phyloP scores from a whole-genome alignment of 345 rosid genomes.

The Nasturtium officinale region DNA sequence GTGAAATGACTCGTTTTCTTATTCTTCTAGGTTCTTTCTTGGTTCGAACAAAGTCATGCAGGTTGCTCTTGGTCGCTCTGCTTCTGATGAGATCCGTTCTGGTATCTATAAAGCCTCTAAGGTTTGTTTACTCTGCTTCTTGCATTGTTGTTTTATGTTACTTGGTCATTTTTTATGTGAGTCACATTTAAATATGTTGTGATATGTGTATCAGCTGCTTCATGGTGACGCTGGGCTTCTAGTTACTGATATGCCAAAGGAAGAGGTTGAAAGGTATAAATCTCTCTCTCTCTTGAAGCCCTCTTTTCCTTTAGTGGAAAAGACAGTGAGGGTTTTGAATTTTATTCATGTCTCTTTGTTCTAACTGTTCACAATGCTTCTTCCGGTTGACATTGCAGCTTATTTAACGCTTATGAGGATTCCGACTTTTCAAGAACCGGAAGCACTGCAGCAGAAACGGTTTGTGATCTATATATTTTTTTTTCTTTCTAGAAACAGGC shows the following conservation, averaged over 20 bases:
- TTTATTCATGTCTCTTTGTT: not conserved
- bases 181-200: not conserved
- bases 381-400: constrained; percentile 48
- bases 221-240: constrained; percentile 81
- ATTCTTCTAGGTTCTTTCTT: constrained; percentile 68
- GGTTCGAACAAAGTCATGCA: constrained; percentile 99
- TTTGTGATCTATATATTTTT: constrained; percentile 16
- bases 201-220: constrained; percentile 55
- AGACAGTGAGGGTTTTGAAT: not conserved
- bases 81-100: constrained; percentile 77
- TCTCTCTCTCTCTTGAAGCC: not conserved
- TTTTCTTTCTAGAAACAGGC: not conserved
- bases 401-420: constrained; percentile 79
- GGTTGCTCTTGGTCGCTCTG: constrained; percentile 89
- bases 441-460: constrained; percentile 73
- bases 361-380: not conserved
- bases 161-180: not conserved
- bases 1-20: not conserved
- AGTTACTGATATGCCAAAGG: constrained; percentile 75
- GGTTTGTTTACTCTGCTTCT: constrained; percentile 46
- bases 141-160: not conserved
- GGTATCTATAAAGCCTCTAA: constrained; percentile 77
- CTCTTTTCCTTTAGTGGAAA: not conserved
- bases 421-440: constrained; percentile 88
- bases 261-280: constrained; percentile 78